Base-by-base conservation (phyloP, 2,329 filamentous ascomycete species). In the Penicillium olsonii region DNA sequence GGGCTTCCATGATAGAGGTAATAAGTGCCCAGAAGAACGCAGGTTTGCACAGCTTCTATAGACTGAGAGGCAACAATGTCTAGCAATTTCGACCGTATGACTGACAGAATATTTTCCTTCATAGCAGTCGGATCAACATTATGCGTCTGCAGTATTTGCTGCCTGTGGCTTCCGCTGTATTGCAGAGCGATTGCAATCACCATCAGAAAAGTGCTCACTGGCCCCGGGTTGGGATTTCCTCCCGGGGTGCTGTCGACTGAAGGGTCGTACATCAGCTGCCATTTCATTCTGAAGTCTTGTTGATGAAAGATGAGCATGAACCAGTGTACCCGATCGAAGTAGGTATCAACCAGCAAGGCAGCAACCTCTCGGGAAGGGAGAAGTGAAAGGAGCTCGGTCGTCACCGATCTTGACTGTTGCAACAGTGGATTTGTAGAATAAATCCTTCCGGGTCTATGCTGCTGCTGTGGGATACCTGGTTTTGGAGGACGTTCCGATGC, bases 311-410 rank as follows among this genome's bases (percentile, higher is more conserved):
- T 55, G 4, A 72, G 52, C 48, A 68, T 68, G 47, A 72, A 73
- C 70, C 70, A 73, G 33, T 73, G 70, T 0, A 67, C 60, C n/a
- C 64, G 60, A 42, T 72, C 66, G 52, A 73, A 73, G 40, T 72
- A 72, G 24, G 60, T 72, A 33, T 71, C 63, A 5, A 71, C 59
- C 8, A 72, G 53, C 12, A 66, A 19, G 11, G 41, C 42, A 8
- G 61, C 60, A 2, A 55, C 58, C 17, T 68, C 54, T 7, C 53
- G 52, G 2, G 47, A 29, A 2, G 67, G 62, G 0, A 70, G 46
- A 5, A 64, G 20, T 1, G 55, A 38, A 3, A 43, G n/a, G 0
- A 63, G 44, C 9, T 50, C 57, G n/a, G 12, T 24, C 8, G 29
- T 45, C 20, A 38, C 35, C 22, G 55, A 49, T n/a, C 26, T 40